Conservation (phyloP, 768 basidiomycete genomes). For the Lyophyllum semitale region DNA sequence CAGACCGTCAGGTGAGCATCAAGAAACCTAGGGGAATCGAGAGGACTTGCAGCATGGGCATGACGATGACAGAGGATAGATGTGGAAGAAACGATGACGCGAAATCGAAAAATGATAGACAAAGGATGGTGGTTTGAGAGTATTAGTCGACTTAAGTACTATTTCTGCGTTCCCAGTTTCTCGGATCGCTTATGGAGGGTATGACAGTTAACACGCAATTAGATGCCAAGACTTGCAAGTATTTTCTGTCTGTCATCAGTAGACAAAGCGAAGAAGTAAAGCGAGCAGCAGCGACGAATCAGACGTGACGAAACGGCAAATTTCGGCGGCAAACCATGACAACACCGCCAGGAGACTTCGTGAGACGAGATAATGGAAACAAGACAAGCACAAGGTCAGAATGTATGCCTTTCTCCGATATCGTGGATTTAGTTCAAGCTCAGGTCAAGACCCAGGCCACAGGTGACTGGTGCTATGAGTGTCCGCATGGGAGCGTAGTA, state of each 20-base stretch:
- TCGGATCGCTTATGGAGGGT: background rate
- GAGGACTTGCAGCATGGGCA: conserved; percentile 51
- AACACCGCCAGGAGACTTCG: background rate
- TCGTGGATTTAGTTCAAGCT: conserved; percentile 12
- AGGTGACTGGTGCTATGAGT: conserved; percentile 16
- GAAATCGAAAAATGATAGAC: background rate
- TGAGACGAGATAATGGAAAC: conserved; percentile 6
- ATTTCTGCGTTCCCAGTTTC: background rate
- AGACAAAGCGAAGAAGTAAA: background rate
- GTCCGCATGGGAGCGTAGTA: conserved; percentile 1
- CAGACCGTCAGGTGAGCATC: conserved; percentile 6
- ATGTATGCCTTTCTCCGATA: conserved; percentile 8
- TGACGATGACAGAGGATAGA: conserved; percentile 12
- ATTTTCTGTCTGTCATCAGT: background rate
- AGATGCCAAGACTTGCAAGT: conserved; percentile 4
- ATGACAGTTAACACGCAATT: background rate
- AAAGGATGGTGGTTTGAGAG: background rate
- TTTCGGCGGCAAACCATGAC: background rate
- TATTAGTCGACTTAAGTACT: conserved; percentile 7
- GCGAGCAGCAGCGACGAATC: conserved; percentile 2
- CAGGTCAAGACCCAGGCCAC: conserved; percentile 10
- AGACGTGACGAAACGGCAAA: background rate
- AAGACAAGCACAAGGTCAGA: background rate
- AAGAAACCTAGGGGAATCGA: background rate
- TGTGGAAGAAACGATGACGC: background rate